Conservation (phyloP, 73 alveolate genomes). For the Tetrahymena malaccensis region DNA sequence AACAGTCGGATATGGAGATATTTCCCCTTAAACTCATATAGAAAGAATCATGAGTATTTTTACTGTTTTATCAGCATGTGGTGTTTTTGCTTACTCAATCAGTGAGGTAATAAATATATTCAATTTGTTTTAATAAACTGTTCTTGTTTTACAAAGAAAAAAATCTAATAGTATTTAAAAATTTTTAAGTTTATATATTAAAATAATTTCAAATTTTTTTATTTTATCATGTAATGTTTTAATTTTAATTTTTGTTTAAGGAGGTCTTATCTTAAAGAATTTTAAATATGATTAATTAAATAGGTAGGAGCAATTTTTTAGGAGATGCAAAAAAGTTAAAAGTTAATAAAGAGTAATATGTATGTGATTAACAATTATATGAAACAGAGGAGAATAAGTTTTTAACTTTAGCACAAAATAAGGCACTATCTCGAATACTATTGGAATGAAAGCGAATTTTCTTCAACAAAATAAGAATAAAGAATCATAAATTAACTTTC, state of each 20-base stretch:
- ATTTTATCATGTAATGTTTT: no score
- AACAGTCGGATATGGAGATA: constrained; percentile 78
- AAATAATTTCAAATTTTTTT: no score
- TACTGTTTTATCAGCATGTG: constrained; percentile 47
- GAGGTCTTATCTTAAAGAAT: no score
- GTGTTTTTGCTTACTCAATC: constrained; percentile 50
- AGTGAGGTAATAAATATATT: not conserved
- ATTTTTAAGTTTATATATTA: no score
- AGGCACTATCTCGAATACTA: not conserved
- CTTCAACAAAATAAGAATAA: not conserved
- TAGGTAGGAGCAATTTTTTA: constrained; percentile 9
- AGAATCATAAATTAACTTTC: not conserved
- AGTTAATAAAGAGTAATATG: not conserved
- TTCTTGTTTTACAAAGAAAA: no score
- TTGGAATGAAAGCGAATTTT: not conserved
- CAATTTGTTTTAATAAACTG: no score
- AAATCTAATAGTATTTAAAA: no score
- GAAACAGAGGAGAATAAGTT: not conserved
- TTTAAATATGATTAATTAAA: no score
- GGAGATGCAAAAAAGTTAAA: not conserved
- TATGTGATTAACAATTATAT: not conserved
- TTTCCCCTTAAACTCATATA: constrained; percentile 40
- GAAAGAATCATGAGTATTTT: constrained; percentile 53
- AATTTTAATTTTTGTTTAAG: no score
- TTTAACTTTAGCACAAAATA: not conserved